Base-by-base conservation (phyloP, 2,329 filamentous ascomycete species). In the Claviceps paspali region DNA sequence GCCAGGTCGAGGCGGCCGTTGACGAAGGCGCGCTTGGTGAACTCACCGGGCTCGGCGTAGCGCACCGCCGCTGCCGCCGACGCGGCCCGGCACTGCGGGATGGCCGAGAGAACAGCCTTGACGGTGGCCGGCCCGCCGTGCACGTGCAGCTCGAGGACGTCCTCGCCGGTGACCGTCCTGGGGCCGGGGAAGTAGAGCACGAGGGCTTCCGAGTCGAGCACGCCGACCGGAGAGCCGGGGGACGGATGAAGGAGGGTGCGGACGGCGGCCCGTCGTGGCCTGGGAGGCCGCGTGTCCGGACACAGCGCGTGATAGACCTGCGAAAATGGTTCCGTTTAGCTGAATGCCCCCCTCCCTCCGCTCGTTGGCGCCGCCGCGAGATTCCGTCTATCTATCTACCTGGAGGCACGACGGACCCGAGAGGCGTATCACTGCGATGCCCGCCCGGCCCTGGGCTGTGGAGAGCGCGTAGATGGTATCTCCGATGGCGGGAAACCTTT, bases 21-120 rank as follows among this genome's bases (percentile, higher is more conserved):
- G 53, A 87, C 68, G 51, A 98, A 98, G 5, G 91, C 87, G 27
- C 91, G 78, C 43, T 79, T 78, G 4, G 91, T 98, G 57, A 98
- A 98, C 54, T 98, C 91, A 38, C 91, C 91, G 0, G 91, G 81
- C 52, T 95, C 88, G 3, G 91, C 91, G 53, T 93, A 93, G 22
- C 86, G 82, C 40, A 94, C 76, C 10, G 49, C 50, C 17, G 42
- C 42, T 8, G 29, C 76, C 10, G 49, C 50, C 17, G 42, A 42
- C 9, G 29, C 10, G 10, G 49, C 35, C 15, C 37, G 47, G 46
- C 68, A 75, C 30, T 60, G 59, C 0, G 82, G 70, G 39, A 98
- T 82, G 4, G 86, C 85, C 18, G 72, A 62, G 2, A 98, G 66
- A 0, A 95, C 82, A 2, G 88, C 84, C 51, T 82, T 86, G 31